Evolutionary conservation across 2,329 filamentous ascomycete genomes (phyloP), one percentile per base, ranked within the genome.

Genomic region (Lecanicillium sp.): DNA sequence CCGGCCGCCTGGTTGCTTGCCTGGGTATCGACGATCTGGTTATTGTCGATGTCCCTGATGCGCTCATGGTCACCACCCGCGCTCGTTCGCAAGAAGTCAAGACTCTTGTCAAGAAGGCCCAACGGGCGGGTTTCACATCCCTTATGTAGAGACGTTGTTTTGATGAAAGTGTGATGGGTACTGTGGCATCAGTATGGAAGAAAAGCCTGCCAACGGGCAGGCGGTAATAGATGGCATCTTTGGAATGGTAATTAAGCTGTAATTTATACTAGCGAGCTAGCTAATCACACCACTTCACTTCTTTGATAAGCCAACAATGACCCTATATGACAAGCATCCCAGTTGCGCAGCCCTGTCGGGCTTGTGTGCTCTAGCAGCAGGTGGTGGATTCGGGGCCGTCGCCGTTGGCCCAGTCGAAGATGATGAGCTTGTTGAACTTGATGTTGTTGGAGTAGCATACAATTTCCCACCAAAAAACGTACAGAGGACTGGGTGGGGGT

Each of bases 51-150:
- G 49, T 57, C 20, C 57, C 57, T 23, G 57, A 59, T 47, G 57
- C 57, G 15, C 57, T 59, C 52, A 57, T 59, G 56, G 52, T 59
- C 27, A 59, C 57, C 1, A 59, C 57, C 26, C 51, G 57, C 44
- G 57, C 57, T 19, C 57, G 57, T 51, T 57, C 57, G 12, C 57
- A 59, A 45, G 57, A 59, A 44, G 57, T 59, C 44, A 59, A 59
- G 44, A 55, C 55, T 5, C 55, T 59, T 30, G 57, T 59, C 39
- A 56, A 57, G 36, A 59, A 55, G 39, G 58, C 56, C 37, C 54
- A 54, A 20, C 55, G 56, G 32, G 54, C 55, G 12, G 56, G 56
- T 19, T 58, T 55, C 40, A 54, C 53, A 37, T 54, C 44, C 14
- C 40, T 58, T 29, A 49, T 58, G 50, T 58, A 49, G 32, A 49